Conservation (phyloP, 371 early-diverging fungal species). For the Choanephora cucurbitarum region DNA sequence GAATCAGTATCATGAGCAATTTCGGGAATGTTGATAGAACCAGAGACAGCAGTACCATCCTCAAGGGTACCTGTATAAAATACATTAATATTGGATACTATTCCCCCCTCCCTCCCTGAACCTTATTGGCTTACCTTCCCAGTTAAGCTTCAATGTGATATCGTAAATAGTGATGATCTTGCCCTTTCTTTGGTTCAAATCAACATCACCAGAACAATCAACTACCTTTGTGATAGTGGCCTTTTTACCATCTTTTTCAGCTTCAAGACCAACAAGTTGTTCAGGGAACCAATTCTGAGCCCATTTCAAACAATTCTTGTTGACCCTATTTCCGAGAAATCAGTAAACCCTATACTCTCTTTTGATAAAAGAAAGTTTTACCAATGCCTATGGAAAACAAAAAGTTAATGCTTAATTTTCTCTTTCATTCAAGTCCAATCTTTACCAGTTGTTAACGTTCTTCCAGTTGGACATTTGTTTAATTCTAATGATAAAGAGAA, state of each 20-base stretch:
- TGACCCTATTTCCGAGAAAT: conserved; percentile 62
- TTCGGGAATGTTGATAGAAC: conserved; percentile 87
- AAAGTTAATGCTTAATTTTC: not conserved
- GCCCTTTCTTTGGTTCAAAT: conserved; percentile 88
- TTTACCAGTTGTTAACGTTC: conserved; percentile 38
- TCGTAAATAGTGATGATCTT: conserved; percentile 87
- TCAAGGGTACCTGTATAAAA: conserved; percentile 55
- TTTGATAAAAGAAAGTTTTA: conserved; percentile 14
- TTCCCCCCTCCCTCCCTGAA: too few relatives aligned
- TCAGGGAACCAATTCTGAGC: conserved; percentile 66
- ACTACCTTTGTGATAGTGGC: conserved; percentile 58
- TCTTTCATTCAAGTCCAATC: not conserved
- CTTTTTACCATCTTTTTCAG: conserved; percentile 46
- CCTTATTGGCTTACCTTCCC: conserved; percentile 79
- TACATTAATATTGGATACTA: not conserved
- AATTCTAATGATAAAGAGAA: not conserved
- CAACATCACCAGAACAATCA: conserved; percentile 75
- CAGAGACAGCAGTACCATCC: conserved; percentile 70
- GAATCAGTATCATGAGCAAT: conserved; percentile 86
- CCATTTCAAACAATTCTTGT: conserved; percentile 86
- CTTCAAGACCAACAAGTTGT: conserved; percentile 54
- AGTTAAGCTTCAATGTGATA: conserved; percentile 63
- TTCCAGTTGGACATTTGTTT: conserved; percentile 34
- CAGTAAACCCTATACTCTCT: not conserved
- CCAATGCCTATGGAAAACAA: conserved; percentile 21